Percentiles rank a stretch among this genome's conserved stretches.
Evolutionary conservation across 768 basidiomycete genomes (phyloP).

Genomic region (Megacollybia marginata): DNA sequence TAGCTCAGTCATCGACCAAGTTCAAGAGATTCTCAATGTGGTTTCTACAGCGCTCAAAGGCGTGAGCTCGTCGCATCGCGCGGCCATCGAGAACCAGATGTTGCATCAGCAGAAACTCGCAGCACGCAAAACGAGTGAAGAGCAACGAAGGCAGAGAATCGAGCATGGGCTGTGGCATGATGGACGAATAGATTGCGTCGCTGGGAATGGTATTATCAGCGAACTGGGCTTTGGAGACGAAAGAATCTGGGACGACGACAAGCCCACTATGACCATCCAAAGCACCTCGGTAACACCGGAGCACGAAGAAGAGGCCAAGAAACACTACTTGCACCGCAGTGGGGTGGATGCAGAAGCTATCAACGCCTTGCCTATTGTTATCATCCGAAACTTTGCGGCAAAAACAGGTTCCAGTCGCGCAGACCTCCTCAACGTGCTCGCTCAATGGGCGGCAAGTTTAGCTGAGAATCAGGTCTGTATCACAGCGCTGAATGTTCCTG

Average conservation of each 20-base stretch:
- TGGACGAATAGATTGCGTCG: slow-evolving; percentile 74
- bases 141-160: slow-evolving; percentile 38
- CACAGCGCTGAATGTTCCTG: not conserved
- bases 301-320: slow-evolving; percentile 6
- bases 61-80: slow-evolving; percentile 46
- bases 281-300: not conserved
- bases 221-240: slow-evolving; percentile 86
- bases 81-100: slow-evolving; percentile 27
- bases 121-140: slow-evolving; percentile 31
- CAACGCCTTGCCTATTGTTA: slow-evolving; percentile 71
- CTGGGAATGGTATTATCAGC: slow-evolving; percentile 81
- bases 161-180: slow-evolving; percentile 73
- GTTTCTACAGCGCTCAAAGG: slow-evolving; percentile 65
- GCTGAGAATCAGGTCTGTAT: slow-evolving; percentile 67
- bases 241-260: slow-evolving; percentile 25
- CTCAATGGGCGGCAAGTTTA: slow-evolving; percentile 79
- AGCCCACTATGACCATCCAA: not conserved
- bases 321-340: slow-evolving; percentile 16
- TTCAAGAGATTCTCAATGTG: slow-evolving; percentile 79
- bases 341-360: slow-evolving; percentile 40
- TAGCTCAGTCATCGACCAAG: slow-evolving; percentile 70
- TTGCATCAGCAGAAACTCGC: slow-evolving; percentile 29
- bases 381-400: slow-evolving; percentile 73
- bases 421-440: slow-evolving; percentile 66
- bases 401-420: slow-evolving; percentile 52